phyloP scores from a whole-genome alignment of 2,329 filamentous ascomycete genomes.

The Cladosporium colombiae region DNA sequence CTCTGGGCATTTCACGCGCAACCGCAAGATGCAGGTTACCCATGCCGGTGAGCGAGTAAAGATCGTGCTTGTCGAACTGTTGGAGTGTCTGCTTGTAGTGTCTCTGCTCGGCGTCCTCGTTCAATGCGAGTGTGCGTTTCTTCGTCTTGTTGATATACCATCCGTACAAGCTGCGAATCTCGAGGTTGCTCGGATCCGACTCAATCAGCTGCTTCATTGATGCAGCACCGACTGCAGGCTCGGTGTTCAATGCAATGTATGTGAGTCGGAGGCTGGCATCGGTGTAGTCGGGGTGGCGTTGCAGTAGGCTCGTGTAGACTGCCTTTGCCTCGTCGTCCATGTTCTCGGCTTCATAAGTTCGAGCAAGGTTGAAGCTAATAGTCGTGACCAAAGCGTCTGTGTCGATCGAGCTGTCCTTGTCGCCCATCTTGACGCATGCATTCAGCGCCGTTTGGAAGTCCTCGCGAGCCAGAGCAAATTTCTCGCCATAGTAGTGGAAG shows the following conservation, averaged over 20 bases:
- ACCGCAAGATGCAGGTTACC: conserved; percentile 88
- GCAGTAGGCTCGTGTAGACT: conserved; percentile 82
- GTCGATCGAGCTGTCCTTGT: conserved; percentile 70
- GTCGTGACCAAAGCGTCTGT: conserved; percentile 91
- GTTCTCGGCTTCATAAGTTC: conserved; percentile 86
- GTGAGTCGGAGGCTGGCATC: conserved; percentile 87
- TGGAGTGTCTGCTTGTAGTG: conserved; percentile 97
- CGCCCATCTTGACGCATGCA: conserved; percentile 78
- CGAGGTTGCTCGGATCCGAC: conserved; percentile 78
- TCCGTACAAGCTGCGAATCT: conserved; percentile 88
- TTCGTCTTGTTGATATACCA: conserved; percentile 93
- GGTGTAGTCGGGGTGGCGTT: conserved; percentile 83
- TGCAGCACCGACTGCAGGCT: conserved; percentile 81
- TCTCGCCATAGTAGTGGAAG: conserved; percentile 88
- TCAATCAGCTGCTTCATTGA: conserved; percentile 84
- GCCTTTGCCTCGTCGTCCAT: conserved; percentile 80
- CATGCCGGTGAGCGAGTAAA: conserved; percentile 96
- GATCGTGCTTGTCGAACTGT: conserved; percentile 93
- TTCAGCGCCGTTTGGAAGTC: conserved; percentile 91
- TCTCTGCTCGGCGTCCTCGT: conserved; percentile 86
- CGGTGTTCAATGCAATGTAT: conserved; percentile 81
- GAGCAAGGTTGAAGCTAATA: conserved; percentile 93
- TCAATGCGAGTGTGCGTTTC: conserved; percentile 76
- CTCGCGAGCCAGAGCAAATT: conserved; percentile 75
- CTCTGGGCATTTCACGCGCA: conserved; percentile 90